Evolutionary conservation across 2,329 filamentous ascomycete genomes (phyloP).

Genomic region (Ascochyta lentis): DNA sequence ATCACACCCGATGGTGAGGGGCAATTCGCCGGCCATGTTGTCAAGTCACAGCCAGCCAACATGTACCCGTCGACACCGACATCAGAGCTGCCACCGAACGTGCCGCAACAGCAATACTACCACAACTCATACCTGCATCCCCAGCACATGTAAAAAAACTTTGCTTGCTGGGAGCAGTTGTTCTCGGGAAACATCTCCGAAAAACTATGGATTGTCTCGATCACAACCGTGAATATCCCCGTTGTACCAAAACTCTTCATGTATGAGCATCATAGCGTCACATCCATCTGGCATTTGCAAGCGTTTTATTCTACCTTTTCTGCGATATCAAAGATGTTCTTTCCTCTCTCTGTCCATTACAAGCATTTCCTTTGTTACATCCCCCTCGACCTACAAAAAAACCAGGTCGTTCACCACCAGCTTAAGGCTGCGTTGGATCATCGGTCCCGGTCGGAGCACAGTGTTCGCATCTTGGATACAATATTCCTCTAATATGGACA

Average conservation of each 20-base stretch:
- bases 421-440: constrained; percentile 18
- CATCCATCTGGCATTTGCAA: constrained; percentile 47
- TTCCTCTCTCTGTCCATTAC: constrained; percentile 34
- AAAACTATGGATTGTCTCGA: constrained; percentile 21
- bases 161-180: constrained; percentile 21
- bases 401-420: constrained; percentile 27
- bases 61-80: constrained; percentile 49
- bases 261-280: constrained; percentile 51
- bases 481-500: constrained; percentile 42
- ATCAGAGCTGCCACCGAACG: constrained; percentile 39
- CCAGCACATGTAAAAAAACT: constrained; percentile 41
- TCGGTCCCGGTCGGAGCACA: constrained; percentile 25
- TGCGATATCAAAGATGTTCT: constrained; percentile 45
- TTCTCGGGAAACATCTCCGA: constrained; percentile 23
- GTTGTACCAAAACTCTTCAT: constrained; percentile 48
- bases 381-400: constrained; percentile 30
- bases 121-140: constrained; percentile 45
- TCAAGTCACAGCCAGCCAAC: constrained; percentile 36
- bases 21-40: constrained; percentile 41
- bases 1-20: constrained; percentile 75
- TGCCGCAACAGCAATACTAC: constrained; percentile 46
- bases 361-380: constrained; percentile 47
- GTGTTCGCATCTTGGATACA: constrained; percentile 31
- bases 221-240: constrained; percentile 24
- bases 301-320: constrained; percentile 41